phyloP scores from a whole-genome alignment of 768 basidiomycete genomes.

The Psilocybe tampanensis region DNA sequence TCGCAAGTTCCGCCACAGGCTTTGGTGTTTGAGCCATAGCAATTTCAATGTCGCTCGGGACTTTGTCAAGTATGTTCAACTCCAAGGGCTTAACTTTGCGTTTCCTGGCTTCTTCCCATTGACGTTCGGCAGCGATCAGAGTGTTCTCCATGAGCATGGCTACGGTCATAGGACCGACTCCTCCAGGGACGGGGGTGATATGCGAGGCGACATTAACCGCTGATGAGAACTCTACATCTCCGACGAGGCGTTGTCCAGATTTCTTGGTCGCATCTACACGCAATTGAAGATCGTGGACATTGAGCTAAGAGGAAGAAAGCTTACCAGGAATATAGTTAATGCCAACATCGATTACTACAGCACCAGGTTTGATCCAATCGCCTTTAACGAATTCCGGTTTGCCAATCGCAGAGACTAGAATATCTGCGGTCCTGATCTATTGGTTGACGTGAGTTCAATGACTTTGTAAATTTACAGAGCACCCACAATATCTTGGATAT shows the following conservation, averaged over 20 bases:
- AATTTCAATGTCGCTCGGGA: slow-evolving; percentile 97
- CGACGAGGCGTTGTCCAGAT: slow-evolving; percentile 92
- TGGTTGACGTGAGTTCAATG: neutral
- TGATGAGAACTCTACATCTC: slow-evolving; percentile 87
- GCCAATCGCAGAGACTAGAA: slow-evolving; percentile 96
- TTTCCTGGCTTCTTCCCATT: slow-evolving; percentile 68
- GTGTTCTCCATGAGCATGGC: slow-evolving; percentile 98
- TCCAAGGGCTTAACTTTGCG: slow-evolving; percentile 78
- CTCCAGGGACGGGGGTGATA: slow-evolving; percentile 98
- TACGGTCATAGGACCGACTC: slow-evolving; percentile 99
- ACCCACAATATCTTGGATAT: slow-evolving; percentile 77
- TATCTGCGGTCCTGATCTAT: slow-evolving; percentile 85
- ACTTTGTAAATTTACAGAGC: neutral
- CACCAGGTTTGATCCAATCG: slow-evolving; percentile 93
- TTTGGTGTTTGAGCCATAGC: slow-evolving; percentile 95
- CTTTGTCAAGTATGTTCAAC: slow-evolving; percentile 78
- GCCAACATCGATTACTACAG: slow-evolving; percentile 96
- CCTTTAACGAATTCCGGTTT: slow-evolving; percentile 89
- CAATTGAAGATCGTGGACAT: neutral
- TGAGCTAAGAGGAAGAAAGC: slow-evolving; percentile 13
- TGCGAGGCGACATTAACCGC: slow-evolving; percentile 80
- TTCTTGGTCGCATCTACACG: slow-evolving; percentile 83
- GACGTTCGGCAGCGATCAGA: slow-evolving; percentile 77
- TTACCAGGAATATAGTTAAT: slow-evolving; percentile 93
- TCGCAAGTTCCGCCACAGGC: slow-evolving; percentile 78